Base-by-base conservation (phyloP, 306 rosid genomes). In the Begonia loranthoides region DNA sequence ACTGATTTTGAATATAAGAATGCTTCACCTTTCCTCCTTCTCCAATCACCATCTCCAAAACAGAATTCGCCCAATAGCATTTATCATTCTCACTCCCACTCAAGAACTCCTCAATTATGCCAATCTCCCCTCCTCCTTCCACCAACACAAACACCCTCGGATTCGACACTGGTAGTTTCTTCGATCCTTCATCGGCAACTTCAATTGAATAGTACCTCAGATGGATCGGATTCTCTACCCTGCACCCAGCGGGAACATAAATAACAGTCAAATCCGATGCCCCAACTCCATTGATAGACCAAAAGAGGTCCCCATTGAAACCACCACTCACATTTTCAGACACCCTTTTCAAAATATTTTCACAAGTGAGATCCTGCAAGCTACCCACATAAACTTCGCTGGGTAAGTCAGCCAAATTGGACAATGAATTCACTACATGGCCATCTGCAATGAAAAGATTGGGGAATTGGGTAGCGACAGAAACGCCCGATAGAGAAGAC, bases 261-360 rank as follows among this genome's bases (percentile, higher is more conserved):
- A 90, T 70, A 52, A 90, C 77, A 0, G 82, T 76, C 60, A 86
- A 47, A 66, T 90, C 95, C 21, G 99, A 92, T 9, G 95, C 87
- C 16, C 80, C 99, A 6, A 90, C 49, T 6, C 99, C 99, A 51
- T 90, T 90, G 62, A 90, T 80, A 13, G 94, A 78, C 95, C 92
- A 86, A 66, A 90, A 90, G 72, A 90, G 68, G 73, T 90, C 99
- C 14, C 82, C 79, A 8, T 19, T 49, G 52, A 57, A 51, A 54
- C 56, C 63, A 9, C 54, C 36, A 39, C 45, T 28, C 13, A 76
- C 15, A 28, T 58, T 56, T 16, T 86, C 76, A 48, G 68, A 71
- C 1, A 90, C 83, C 59, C 72, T 65, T 8, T 72, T 65, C 60
- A 17, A 28, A 13, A 79, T 17, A 12, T 55, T 4, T 58, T 66